These are phyloP conservation scores for Lichtheimia ornata DNA, from an alignment of 371 early-diverging fungal genomes.

Conservation along the genomic window DNA sequence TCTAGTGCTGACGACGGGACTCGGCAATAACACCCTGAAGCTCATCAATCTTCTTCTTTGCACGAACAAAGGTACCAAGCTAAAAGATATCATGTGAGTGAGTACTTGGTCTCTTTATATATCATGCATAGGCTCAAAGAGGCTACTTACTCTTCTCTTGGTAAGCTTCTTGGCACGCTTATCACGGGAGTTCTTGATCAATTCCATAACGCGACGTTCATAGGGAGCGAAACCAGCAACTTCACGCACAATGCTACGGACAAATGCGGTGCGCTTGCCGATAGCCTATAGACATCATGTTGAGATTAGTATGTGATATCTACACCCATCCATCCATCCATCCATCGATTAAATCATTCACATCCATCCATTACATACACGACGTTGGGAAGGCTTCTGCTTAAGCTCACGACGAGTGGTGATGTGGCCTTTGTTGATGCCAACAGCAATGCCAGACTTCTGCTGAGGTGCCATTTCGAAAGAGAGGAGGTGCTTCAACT, in stretches of 20 bases:
- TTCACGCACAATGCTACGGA: conserved; percentile 94
- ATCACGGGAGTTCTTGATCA: conserved; percentile 99
- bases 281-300: conserved; percentile 49
- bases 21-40: conserved; percentile 92
- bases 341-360: too few species aligned
- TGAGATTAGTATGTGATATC: neutral
- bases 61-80: conserved; percentile 96
- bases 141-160: conserved; percentile 86
- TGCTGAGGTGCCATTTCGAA: conserved; percentile 12
- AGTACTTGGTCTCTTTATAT: neutral
- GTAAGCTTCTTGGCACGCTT: conserved; percentile 99
- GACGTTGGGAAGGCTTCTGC: conserved; percentile 80
- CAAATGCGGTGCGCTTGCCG: conserved; percentile 88
- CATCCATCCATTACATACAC: conserved; percentile 51
- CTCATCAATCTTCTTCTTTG: conserved; percentile 99
- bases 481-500: neutral
- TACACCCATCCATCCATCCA: conserved; percentile 15
- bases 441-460: conserved; percentile 78
- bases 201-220: conserved; percentile 98
- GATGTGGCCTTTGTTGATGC: conserved; percentile 87
- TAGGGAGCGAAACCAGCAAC: conserved; percentile 98
- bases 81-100: conserved; percentile 17
- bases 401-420: conserved; percentile 80
- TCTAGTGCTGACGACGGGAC: conserved; percentile 77
- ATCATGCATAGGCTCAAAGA: neutral